Base-by-base conservation (phyloP, 495 filamentous ascomycete genomes). In the Bacidia rubella region DNA sequence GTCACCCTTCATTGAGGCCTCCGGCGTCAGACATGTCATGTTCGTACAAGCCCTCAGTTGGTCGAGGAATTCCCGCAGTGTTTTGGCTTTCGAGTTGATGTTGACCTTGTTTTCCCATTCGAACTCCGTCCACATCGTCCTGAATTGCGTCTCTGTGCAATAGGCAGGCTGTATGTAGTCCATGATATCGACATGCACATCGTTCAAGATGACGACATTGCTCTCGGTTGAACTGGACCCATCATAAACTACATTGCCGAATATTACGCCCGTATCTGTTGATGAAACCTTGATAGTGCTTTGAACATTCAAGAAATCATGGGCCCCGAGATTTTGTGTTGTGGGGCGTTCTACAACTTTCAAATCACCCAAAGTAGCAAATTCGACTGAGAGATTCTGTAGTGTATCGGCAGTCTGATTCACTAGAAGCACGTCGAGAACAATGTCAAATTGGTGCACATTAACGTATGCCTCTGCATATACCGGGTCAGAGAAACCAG, bases 51-150 rank as follows among this genome's bases (percentile, higher is more conserved):
- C 86, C 93, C 96, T 96, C 58, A 99, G 74, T 63, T 93, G 85
- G 59, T 87, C 81, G 52, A 99, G 71, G 78, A 97, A 99, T 10
- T 93, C 90, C 44, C 93, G 79, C 49, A 99, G 74, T 25, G 73
- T 83, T 76, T 93, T 93, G 57, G 87, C 89, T 73, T 96, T 95
- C 57, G 85, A 89, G 67, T 94, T 95, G 70, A 97, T 97, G 71
- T 97, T 97, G 63, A 99, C 92, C 78, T 99, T 99, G 74, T 99
- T 99, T 75, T 99, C 93, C 93, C 93, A 99, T 68, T 99, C 93
- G 56, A 99, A 99, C 62, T 99, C 93, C 27, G 93, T 97, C 93
- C 93, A 99, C 93, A 99, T 99, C 21, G 88, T 94, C 32, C 93
- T 79, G 81, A 99, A 99, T 63, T 97, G 88, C 29, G 90, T 96